Base-by-base conservation (phyloP, 768 basidiomycete genomes). In the Boletus sensibilis region DNA sequence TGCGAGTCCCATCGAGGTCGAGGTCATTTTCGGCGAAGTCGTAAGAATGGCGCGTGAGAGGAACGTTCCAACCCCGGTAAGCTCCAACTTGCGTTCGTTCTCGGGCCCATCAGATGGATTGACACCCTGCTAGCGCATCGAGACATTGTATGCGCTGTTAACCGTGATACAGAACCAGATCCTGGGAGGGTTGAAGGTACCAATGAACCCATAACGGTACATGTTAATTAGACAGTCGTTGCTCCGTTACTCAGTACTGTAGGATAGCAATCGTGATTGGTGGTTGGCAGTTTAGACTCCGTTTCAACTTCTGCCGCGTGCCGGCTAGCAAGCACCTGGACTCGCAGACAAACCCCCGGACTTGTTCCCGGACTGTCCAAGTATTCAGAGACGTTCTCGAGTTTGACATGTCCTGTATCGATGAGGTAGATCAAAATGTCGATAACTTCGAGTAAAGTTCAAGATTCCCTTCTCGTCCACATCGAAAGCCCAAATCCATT, bases 81-180 rank as follows among this genome's bases (percentile, higher is more conserved):
- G 58, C 14, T 44, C 49, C 14, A 5, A 14, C 21, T 35, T 18
- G 20, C 6, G 5, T 5, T 12, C 23, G 20, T 6, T 25, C 39
- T 20, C 16, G 14, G 31, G 23, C n/a, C n/a, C 10, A 40, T 29
- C 12, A 20, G 21, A 33, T 20, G 20, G 21, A 23, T 27, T 58
- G 29, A 58, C 8, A 9, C 10, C 18, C 16, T 52, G 10, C 20
- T 52, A 86, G 86, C 78, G 83, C n/a, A 76, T 86, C 29, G 83
- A 86, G 66, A 81, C 78, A 47, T 59, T 86, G n/a, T 86, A 86
- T 61, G 79, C 78, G 8, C 69, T 86, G 25, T 65, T 86, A 20
- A 68, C 82, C 31, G 79, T 86, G n/a, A 70, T 85, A 11, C 85
- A 86, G 68, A 83, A 85, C 53, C 84, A 87, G 67, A 76, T 82